phyloP scores from a whole-genome alignment of 2,329 filamentous ascomycete genomes.

The Plenodomus lindquistii region DNA sequence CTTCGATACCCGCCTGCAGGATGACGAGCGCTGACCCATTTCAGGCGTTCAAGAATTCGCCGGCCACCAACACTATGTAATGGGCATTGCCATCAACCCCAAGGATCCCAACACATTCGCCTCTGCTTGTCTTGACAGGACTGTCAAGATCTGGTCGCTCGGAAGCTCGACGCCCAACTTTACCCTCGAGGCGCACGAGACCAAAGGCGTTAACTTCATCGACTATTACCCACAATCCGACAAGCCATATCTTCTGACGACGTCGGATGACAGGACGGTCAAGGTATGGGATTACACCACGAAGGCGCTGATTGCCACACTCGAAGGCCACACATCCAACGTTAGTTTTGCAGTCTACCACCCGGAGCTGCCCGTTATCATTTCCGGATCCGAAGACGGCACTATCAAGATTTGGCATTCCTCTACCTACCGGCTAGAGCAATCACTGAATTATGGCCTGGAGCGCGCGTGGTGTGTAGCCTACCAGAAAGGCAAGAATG shows the following conservation, averaged over 20 bases:
- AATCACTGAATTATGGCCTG: slow-evolving; percentile 92
- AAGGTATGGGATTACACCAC: slow-evolving; percentile 99
- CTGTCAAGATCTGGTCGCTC: slow-evolving; percentile 97
- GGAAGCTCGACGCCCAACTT: slow-evolving; percentile 94
- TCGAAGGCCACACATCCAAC: slow-evolving; percentile 97
- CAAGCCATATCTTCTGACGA: slow-evolving; percentile 88
- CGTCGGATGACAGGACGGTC: slow-evolving; percentile 93
- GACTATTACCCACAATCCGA: slow-evolving; percentile 77
- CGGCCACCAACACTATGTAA: slow-evolving; percentile 94
- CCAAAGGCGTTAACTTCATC: slow-evolving; percentile 96
- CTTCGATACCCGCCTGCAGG: not conserved
- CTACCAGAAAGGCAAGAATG: slow-evolving; percentile 92
- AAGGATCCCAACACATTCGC: slow-evolving; percentile 82
- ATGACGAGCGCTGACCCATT: slow-evolving; percentile 21
- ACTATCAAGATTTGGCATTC: slow-evolving; percentile 99
- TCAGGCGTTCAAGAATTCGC: slow-evolving; percentile 83
- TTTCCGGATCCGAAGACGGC: slow-evolving; percentile 96
- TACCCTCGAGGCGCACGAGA: slow-evolving; percentile 94
- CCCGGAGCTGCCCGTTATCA: slow-evolving; percentile 93
- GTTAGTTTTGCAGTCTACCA: slow-evolving; percentile 98
- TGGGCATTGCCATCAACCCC: slow-evolving; percentile 95
- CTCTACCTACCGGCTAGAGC: slow-evolving; percentile 94
- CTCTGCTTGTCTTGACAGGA: slow-evolving; percentile 92
- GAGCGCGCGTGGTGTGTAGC: slow-evolving; percentile 98
- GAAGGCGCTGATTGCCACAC: slow-evolving; percentile 92